Base-by-base conservation (phyloP, 179 eudicot species). In the Silene noctiflora region DNA sequence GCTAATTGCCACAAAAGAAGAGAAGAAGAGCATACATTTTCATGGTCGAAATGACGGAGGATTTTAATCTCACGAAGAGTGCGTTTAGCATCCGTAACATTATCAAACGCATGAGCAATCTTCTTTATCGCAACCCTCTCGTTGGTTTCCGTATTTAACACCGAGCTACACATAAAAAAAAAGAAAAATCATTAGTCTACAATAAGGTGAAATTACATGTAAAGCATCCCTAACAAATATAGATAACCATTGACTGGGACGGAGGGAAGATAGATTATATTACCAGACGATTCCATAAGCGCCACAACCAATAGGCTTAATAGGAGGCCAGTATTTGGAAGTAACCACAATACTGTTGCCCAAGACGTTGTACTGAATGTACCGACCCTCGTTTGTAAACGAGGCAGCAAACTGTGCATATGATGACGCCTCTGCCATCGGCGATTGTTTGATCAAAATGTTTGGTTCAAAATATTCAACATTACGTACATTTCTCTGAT, bases 221-320 rank as follows among this genome's bases (percentile, higher is more conserved):
- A 35, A n/a, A n/a, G n/a, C n/a, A n/a, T n/a, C n/a, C n/a, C n/a
- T n/a, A n/a, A n/a, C n/a, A n/a, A n/a, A n/a, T n/a, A n/a, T n/a
- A n/a, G 46, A 39, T 39, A 39, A 39, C 11, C 10, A 39, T 39
- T 39, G 46, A 39, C 46, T 1, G 46, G 11, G 11, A 39, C 46
- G 11, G 0, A 39, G 11, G 11, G 46, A 39, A 39, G 46, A 39
- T 10, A 39, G 11, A 16, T 35, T 87, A 93, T 33, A n/a, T n/a
- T 87, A 93, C 98, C 98, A 93, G 61, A 93, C 98, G 55, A 91
- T 89, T 58, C 98, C 98, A 44, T 90, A 93, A 27, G 98, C 97
- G 12, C 98, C 98, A 11, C 91, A 91, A 60, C 98, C 97, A 27
- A 93, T 91, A 0, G 97, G 95, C 87, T 87, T 83, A 85, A 93